Base-by-base conservation (phyloP, 2,329 filamentous ascomycete genomes). In the Phialemonium atrogriseum region DNA sequence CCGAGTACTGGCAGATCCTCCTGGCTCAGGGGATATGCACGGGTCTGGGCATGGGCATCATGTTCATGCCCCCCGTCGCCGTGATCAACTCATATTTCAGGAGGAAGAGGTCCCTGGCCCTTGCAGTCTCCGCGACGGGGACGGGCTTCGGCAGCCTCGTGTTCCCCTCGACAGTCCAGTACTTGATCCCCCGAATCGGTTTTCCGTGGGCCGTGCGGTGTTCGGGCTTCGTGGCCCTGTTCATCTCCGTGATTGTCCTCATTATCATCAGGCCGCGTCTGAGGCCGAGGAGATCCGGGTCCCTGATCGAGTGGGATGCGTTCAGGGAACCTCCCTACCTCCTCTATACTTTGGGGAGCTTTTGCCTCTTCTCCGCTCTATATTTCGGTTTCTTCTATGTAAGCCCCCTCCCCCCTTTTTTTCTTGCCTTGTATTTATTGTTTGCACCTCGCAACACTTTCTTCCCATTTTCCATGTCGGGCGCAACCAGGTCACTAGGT, bases 131-230 rank as follows among this genome's bases (percentile, higher is more conserved):
- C 20, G 70, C 76, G 0, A 68, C 67, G 1, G 80, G 80, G 2
- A 74, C 73, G 10, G 68, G 71, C 2, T 66, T 69, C 0, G 79
- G 79, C 1, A 76, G 77, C 3, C 55, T 82, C 4, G 58, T 83
- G 6, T 82, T 79, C 45, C 77, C 79, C 0, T 64, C 70, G 2
- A 60, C 70, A 3, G 59, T 73, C 5, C 62, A 68, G 46, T 68
- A 75, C 32, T 55, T 82, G 6, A 61, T 80, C 4, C 76, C 76
- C 0, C 58, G 55, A 17, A 54, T 82, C 11, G 79, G 79, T 1
- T 83, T 81, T 44, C 61, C 65, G 2, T 82, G 77, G 76, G 76
- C 79, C 0, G 66, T 80, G 17, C 62, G 78, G 2, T 66, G 69
- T 4, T 58, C 76, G 16, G 76, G 68, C 0, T 73, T 84, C 36